Base-by-base conservation (phyloP, 2,329 filamentous ascomycete genomes). In the Ophiocordyceps camponoti-rufipedis region DNA sequence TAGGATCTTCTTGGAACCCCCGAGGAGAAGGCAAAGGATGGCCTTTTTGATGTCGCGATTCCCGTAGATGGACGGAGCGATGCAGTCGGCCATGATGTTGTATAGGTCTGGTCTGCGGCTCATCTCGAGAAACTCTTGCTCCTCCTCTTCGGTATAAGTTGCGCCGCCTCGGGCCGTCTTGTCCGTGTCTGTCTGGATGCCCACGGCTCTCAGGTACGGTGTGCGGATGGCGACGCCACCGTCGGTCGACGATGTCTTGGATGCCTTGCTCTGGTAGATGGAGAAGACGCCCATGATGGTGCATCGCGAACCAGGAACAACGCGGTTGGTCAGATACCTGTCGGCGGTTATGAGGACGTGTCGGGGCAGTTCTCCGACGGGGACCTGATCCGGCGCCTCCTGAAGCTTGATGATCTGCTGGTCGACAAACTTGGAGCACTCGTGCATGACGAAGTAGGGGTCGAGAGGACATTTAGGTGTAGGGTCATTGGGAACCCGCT, bases 331-430 rank as follows among this genome's bases (percentile, higher is more conserved):
- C 42, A 98, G 70, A 58, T 96, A 95, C 45, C 91, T 77, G 58
- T 98, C 91, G n/a, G 91, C 91, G 0, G 88, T 94, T 49, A 98
- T 85, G 49, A 96, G 75, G 42, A 98, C 93, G 55, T 98, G 91
- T 40, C 91, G 75, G 3, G 91, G 91, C 44, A 98, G 68, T 64
- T 98, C 91, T 66, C 91, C 91, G 1, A 98, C 91, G 0, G 91
- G 91, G 0, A 98, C 91, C 62, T 96, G 87, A 57, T 98, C 91
- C 1, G 91, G 91, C 0, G 89, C 91, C 64, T 98, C 91, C 60
- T 98, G 91, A 16, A 98, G 76, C 63, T 98, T 98, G 60, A 98
- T 82, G 48, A 98, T 85, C 62, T 98, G 91, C 63, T 98, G 91
- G 57, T 98, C 91, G 55, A 96, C 88, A 59, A 98, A 98, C 51